A percentile compares a stretch with the other conserved stretches of the same genome.
These are phyloP conservation scores for Talaromyces thailandensis DNA, from an alignment of 495 filamentous ascomycete species.

Conservation along the genomic window DNA sequence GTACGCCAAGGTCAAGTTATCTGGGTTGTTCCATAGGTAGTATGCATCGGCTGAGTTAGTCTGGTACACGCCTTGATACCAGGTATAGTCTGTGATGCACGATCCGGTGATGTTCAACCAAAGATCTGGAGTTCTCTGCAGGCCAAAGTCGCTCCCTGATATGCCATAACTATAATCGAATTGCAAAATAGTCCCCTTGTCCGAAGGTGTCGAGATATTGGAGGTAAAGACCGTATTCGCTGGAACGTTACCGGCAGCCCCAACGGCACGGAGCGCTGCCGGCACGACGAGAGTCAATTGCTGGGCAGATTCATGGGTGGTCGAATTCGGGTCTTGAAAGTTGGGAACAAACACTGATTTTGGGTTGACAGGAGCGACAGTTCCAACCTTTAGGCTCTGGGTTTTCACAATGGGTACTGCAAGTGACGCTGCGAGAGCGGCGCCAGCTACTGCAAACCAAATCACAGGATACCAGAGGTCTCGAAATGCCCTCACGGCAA, in stretches of 20 bases:
- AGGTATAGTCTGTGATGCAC: conserved; percentile 23
- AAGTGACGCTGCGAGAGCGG: conserved; percentile 8
- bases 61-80: conserved; percentile 11
- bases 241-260: conserved; percentile 63
- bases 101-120: conserved; percentile 21
- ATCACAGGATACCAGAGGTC: conserved; percentile 8
- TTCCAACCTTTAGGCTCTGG: conserved; percentile 14
- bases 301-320: not conserved
- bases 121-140: conserved; percentile 21
- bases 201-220: conserved; percentile 19
- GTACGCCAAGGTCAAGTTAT: not conserved
- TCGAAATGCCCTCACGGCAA: not conserved
- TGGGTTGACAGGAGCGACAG: conserved; percentile 16
- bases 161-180: conserved; percentile 23
- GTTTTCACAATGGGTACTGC: conserved; percentile 17
- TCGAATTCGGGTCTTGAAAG: not conserved
- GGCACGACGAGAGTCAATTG: conserved; percentile 16
- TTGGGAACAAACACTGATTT: conserved; percentile 16
- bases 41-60: too few species aligned
- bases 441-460: conserved; percentile 6
- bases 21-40: not conserved
- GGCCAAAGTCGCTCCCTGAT: conserved; percentile 23
- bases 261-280: conserved; percentile 41
- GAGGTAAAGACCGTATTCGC: conserved; percentile 55
- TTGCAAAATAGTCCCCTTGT: conserved; percentile 11